Conservation (phyloP, 1,284 basidiomycete genomes). For the Lignosus rhinocerotis region DNA sequence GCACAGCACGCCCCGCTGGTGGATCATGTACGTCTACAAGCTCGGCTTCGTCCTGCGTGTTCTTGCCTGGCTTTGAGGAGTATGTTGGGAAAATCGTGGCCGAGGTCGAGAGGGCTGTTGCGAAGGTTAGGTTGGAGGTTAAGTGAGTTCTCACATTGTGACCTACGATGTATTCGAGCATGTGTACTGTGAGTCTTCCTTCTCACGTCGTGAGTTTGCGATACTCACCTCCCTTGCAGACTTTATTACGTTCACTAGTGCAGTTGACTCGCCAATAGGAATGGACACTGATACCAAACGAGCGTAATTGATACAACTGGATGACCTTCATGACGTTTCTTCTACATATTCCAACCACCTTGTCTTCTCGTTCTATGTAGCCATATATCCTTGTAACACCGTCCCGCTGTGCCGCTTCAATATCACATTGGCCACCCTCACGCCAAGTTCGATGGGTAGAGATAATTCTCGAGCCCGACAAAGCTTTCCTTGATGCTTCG, state of each 20-base stretch:
- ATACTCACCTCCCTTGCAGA: no score
- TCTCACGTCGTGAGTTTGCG: no score
- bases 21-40: constrained; percentile 23
- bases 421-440: constrained; percentile 31
- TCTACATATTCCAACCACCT: background rate
- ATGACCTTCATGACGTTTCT: background rate
- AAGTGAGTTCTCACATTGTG: background rate
- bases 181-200: no score
- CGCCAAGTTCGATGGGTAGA: constrained; percentile 84
- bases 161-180: no score
- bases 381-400: background rate
- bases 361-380: background rate
- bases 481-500: constrained; percentile 98
- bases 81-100: constrained; percentile 11
- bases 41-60: constrained; percentile 16
- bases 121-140: constrained; percentile 1
- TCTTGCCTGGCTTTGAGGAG: constrained; percentile 16
- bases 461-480: constrained; percentile 72
- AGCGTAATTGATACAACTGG: constrained; percentile 10
- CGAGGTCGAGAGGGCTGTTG: constrained; percentile 12
- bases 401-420: no score
- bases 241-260: no score
- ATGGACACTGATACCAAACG: no score
- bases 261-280: no score
- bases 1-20: constrained; percentile 18